A percentile compares a stretch with the other conserved stretches of the same genome.
phyloP scores from a whole-genome alignment of 345 rosid genomes.

The Citrus trifoliata region DNA sequence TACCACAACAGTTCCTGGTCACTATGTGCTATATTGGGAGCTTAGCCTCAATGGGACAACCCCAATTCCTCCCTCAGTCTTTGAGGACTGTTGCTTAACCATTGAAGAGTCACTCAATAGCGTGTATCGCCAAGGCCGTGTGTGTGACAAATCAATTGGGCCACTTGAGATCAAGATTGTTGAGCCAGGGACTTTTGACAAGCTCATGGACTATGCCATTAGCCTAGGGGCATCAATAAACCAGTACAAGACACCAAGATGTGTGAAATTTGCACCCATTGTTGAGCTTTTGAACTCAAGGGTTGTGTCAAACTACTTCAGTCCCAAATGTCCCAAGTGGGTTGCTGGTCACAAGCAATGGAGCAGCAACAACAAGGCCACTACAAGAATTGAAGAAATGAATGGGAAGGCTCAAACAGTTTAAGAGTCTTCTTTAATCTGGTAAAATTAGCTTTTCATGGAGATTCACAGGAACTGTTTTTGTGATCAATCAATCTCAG shows the following conservation, averaged over 20 bases:
- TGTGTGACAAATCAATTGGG: conserved; percentile 82
- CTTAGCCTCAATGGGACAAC: conserved; percentile 58
- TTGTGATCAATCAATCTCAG: conserved; percentile 36
- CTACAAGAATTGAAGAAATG: neutral
- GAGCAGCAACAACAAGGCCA: conserved; percentile 32
- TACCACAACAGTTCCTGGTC: conserved; percentile 73
- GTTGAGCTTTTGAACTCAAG: conserved; percentile 84
- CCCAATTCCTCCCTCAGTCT: conserved; percentile 85
- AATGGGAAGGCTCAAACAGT: conserved; percentile 10
- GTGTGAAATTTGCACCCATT: conserved; percentile 90
- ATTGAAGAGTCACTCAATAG: conserved; percentile 92
- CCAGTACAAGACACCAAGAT: conserved; percentile 97
- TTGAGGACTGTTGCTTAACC: conserved; percentile 88
- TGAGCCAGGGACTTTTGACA: conserved; percentile 89
- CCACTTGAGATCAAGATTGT: conserved; percentile 90
- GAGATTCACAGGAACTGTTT: conserved; percentile 30
- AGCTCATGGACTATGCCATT: conserved; percentile 95
- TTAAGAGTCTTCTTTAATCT: neutral
- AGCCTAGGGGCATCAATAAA: conserved; percentile 91
- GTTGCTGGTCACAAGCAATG: conserved; percentile 88
- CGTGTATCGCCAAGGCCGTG: conserved; percentile 92
- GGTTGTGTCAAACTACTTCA: conserved; percentile 56
- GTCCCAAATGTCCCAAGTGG: conserved; percentile 98
- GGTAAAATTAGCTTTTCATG: conserved; percentile 22
- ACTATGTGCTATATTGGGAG: conserved; percentile 93